phyloP scores from a whole-genome alignment of 1,139 yeast genomes.

The Casaregolazyma lundiana region DNA sequence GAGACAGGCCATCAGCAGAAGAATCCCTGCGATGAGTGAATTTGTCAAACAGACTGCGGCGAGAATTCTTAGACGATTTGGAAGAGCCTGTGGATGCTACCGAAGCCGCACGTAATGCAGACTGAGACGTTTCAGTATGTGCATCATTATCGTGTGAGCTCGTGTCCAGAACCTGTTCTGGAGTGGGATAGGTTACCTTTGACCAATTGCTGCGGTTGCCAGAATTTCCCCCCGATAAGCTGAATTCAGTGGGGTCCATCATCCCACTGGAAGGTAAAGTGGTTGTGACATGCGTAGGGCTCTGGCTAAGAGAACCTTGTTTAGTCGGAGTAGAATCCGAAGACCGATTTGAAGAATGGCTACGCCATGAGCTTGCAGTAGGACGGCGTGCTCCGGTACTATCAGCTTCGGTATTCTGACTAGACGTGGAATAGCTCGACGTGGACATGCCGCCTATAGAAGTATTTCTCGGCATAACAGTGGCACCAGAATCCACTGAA shows the following conservation, averaged over 20 bases:
- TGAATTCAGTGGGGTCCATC: constrained; percentile 20
- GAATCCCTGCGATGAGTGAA: constrained; percentile 10
- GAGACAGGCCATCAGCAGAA: constrained; percentile 5
- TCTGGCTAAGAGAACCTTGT: neutral
- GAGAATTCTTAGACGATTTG: constrained; percentile 7
- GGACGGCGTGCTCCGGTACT: neutral
- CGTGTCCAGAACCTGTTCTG: constrained; percentile 23
- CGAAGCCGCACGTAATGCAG: constrained; percentile 8
- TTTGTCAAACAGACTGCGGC: constrained; percentile 7
- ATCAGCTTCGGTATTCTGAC: neutral
- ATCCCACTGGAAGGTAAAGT: constrained; percentile 14
- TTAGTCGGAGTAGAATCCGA: neutral
- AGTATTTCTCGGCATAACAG: constrained; percentile 1
- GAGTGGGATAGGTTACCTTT: constrained; percentile 10
- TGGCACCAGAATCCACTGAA: constrained; percentile 6
- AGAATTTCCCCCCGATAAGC: constrained; percentile 12
- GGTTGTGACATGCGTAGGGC: constrained; percentile 3
- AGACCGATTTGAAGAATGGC: constrained; percentile 4
- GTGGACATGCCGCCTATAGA: neutral
- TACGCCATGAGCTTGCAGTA: neutral
- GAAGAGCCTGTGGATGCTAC: constrained; percentile 2
- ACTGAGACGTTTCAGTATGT: constrained; percentile 1
- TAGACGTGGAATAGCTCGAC: neutral
- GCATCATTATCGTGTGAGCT: constrained; percentile 6
- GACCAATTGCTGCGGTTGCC: constrained; percentile 2